phyloP scores from a whole-genome alignment of 129 eudicot species.

The Smallanthus sonchifolius region DNA sequence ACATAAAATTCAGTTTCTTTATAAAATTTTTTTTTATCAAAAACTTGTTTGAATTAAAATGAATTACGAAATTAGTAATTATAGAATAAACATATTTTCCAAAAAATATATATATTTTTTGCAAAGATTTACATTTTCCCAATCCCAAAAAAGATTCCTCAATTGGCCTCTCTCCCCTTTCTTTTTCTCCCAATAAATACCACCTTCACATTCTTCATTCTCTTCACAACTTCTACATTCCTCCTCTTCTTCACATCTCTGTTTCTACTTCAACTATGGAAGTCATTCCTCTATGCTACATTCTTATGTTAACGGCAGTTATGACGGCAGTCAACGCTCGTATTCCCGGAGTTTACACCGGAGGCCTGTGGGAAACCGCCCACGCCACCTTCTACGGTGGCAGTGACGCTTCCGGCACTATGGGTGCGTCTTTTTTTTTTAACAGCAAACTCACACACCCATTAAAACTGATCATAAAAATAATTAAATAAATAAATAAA shows the following conservation, averaged over 20 bases:
- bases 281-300: background rate
- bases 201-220: slow-evolving; percentile 22
- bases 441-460: no score
- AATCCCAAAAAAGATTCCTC: background rate
- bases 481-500: background rate
- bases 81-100: no score
- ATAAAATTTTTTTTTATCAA: no score
- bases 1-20: no score
- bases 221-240: slow-evolving; percentile 11
- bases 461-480: background rate
- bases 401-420: slow-evolving; percentile 52
- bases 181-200: slow-evolving; percentile 21
- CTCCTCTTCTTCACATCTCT: background rate
- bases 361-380: slow-evolving; percentile 41
- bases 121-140: no score
- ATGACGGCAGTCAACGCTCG: slow-evolving; percentile 20
- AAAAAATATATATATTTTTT: no score
- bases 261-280: slow-evolving; percentile 18
- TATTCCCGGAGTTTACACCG: slow-evolving; percentile 37
- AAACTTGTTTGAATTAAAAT: no score
- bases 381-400: slow-evolving; percentile 60
- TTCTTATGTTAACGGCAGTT: background rate
- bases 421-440: slow-evolving; percentile 28
- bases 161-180: background rate
- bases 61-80: no score